phyloP scores from a whole-genome alignment of 2,329 filamentous ascomycete species.

The Ophiostoma sp. region DNA sequence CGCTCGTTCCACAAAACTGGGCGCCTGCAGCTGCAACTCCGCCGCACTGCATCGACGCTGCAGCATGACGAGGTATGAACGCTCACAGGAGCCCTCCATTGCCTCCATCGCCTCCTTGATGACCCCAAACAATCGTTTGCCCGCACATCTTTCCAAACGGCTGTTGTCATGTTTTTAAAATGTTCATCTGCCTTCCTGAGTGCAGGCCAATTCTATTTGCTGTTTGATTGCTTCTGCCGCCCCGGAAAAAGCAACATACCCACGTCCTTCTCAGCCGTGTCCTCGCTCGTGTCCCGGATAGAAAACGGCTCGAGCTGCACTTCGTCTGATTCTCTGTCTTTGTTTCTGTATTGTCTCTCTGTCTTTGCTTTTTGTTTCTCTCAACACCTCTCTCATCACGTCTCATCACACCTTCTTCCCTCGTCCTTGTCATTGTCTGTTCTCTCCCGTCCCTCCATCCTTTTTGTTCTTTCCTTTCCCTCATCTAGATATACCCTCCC shows the following conservation, averaged over 20 bases:
- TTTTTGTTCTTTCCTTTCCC: not conserved
- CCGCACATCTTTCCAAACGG: not conserved
- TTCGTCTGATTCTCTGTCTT: slow-evolving; percentile 17
- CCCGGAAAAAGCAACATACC: slow-evolving; percentile 16
- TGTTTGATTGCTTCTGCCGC: not conserved
- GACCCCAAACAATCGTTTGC: not conserved
- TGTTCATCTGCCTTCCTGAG: not conserved
- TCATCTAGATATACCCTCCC: slow-evolving; percentile 15
- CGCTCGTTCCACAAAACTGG: slow-evolving; percentile 17
- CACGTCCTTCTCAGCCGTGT: slow-evolving; percentile 4
- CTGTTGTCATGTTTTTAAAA: not conserved
- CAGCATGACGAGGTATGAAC: not conserved
- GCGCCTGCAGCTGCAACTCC: slow-evolving; percentile 18
- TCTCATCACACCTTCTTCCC: not conserved
- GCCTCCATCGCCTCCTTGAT: not conserved
- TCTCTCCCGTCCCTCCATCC: not conserved
- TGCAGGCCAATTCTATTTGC: not conserved
- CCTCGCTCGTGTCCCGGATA: slow-evolving; percentile 12
- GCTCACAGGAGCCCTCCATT: not conserved
- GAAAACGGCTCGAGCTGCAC: slow-evolving; percentile 24
- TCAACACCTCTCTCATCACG: not conserved
- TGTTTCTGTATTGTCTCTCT: not conserved
- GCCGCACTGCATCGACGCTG: slow-evolving; percentile 12
- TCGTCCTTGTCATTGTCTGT: not conserved
- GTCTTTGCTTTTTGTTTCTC: not conserved